Base-by-base conservation (phyloP, 805 yeast species). In the Yarrowia sp. region DNA sequence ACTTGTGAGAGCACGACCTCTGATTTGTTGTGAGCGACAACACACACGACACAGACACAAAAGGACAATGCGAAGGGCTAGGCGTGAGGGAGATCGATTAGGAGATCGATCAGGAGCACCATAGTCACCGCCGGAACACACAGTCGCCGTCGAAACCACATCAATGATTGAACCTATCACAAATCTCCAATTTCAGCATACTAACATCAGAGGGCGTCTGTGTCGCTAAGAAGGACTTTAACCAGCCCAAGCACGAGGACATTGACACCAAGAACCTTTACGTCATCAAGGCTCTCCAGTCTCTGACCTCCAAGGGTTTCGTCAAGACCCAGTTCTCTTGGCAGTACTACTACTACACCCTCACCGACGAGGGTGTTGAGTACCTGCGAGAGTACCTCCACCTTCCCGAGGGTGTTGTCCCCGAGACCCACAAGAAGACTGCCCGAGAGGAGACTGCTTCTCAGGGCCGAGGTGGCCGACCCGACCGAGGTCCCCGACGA, bases 341-440 rank as follows among this genome's bases (percentile, higher is more conserved):
- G 99, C 98, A 93, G 89, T 92, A 92, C 89, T 95, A 95, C 87
- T 95, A 95, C 97, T 95, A 95, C 96, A 92, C 99, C 87, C 90
- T 95, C 82, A 95, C 98, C 82, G 98, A 95, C 82, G 97, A 91
- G 85, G 99, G 99, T 89, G 94, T 95, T 75, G 97, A 92, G 81
- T 95, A 86, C 90, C 90, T 95, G 81, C 91, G 98, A 86, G 92
- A 91, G 82, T 95, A 92, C 91, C 90, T 95, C 84, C 92, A 93
- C 89, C 88, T 95, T 79, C 99, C 99, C 85, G 96, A 91, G 84
- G 96, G 92, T 85, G 90, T 95, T 83, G 94, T 92, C 83, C 99
- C 99, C 81, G 88, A 90, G 83, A 95, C 99, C 82, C 91, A 94
- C 88, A 91, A 93, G 86, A 92, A 89, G 87, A 92, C 89, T 79